Percentiles rank a stretch among this genome's conserved stretches.
Evolutionary conservation across 2,329 filamentous ascomycete genomes (phyloP).

Genomic region (Fusarium dimerum): DNA sequence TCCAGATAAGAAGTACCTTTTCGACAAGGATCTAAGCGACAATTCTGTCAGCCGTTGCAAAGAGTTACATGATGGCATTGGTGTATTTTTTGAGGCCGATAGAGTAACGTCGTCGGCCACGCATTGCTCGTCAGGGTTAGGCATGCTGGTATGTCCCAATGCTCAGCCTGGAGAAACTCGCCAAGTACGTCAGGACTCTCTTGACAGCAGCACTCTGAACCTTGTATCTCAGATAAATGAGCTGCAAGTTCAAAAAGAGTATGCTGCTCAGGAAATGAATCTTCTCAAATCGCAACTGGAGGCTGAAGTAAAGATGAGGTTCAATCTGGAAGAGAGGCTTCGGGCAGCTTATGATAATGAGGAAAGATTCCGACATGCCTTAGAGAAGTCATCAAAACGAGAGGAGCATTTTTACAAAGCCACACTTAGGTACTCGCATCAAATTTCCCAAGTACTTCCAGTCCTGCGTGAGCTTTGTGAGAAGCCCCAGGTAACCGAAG

Average conservation of each 20-base stretch:
- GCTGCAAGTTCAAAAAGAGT: conserved; percentile 2
- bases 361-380: background rate
- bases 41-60: conserved; percentile 3
- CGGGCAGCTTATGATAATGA: background rate
- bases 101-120: background rate
- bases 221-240: conserved; percentile 1
- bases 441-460: conserved; percentile 6
- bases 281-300: conserved; percentile 1
- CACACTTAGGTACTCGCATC: conserved; percentile 5
- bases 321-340: conserved; percentile 1
- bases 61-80: conserved; percentile 1
- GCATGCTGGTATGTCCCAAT: background rate
- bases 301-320: background rate
- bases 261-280: conserved; percentile 1
- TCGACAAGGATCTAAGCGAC: conserved; percentile 8
- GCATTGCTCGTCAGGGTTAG: background rate
- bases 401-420: conserved; percentile 8
- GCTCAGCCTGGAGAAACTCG: background rate
- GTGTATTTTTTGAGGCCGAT: background rate
- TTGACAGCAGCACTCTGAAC: background rate
- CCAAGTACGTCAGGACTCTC: too few species aligned
- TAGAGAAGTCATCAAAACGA: conserved; percentile 1
- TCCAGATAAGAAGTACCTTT: conserved; percentile 6
- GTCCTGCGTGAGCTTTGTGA: background rate
- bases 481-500: background rate